phyloP scores from a whole-genome alignment of 2,329 filamentous ascomycete species.

The Penicillium concentricum region DNA sequence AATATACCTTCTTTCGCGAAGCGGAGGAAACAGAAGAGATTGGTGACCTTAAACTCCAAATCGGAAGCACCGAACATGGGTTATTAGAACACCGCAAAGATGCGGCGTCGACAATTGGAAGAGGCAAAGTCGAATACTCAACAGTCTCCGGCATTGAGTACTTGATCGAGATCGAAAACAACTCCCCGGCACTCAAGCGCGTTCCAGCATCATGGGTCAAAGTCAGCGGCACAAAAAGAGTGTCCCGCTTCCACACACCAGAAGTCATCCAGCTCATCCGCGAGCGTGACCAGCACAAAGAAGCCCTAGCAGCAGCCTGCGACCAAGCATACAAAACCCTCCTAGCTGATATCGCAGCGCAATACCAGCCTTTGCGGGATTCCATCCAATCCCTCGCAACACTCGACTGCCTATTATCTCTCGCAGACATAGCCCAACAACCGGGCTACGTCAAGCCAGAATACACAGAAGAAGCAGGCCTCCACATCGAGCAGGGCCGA shows the following conservation, averaged over 20 bases:
- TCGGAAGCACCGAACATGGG: slow-evolving; percentile 87
- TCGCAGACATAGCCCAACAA: slow-evolving; percentile 78
- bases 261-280: slow-evolving; percentile 79
- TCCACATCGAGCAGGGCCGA: slow-evolving; percentile 72
- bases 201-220: slow-evolving; percentile 95
- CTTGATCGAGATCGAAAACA: slow-evolving; percentile 86
- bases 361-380: slow-evolving; percentile 87
- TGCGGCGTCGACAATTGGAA: slow-evolving; percentile 70
- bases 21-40: slow-evolving; percentile 86
- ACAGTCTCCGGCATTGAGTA: slow-evolving; percentile 91
- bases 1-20: slow-evolving; percentile 90
- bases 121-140: slow-evolving; percentile 72
- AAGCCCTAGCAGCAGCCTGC: slow-evolving; percentile 87
- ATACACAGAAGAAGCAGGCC: slow-evolving; percentile 62
- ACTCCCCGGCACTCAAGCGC: slow-evolving; percentile 66
- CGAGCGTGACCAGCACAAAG: slow-evolving; percentile 92
- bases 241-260: slow-evolving; percentile 91
- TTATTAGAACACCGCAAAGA: slow-evolving; percentile 72
- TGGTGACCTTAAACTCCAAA: slow-evolving; percentile 82
- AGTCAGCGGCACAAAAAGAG: slow-evolving; percentile 88
- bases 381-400: slow-evolving; percentile 81
- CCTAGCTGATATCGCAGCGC: slow-evolving; percentile 70
- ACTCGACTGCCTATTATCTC: slow-evolving; percentile 84
- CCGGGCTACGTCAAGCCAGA: slow-evolving; percentile 85
- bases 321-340: slow-evolving; percentile 75